These are phyloP conservation scores for Mycosarcoma maydis DNA, from an alignment of 1,284 basidiomycete genomes.

Conservation along the genomic window DNA sequence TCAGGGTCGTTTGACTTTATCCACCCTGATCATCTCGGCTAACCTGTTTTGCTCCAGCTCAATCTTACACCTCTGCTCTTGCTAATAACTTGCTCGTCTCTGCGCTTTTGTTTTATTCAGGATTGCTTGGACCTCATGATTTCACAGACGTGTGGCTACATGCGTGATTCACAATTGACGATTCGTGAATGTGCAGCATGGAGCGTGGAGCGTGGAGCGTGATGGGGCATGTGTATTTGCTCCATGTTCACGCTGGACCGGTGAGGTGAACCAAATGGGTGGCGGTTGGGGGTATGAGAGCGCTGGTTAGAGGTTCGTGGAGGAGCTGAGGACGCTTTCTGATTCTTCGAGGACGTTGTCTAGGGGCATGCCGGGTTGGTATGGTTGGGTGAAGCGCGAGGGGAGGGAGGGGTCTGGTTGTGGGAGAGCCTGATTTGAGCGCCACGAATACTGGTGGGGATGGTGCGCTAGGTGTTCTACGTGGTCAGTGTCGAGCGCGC, in stretches of 20 bases:
- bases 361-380: constrained; percentile 60
- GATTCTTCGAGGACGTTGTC: constrained; percentile 59
- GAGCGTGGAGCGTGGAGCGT: too few relatives aligned
- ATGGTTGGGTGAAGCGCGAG: constrained; percentile 49
- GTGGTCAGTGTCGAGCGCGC: neutral
- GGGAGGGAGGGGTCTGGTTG: too few relatives aligned
- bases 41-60: neutral
- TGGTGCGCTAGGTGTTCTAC: constrained; percentile 6
- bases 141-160: too few relatives aligned
- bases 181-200: too few relatives aligned
- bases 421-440: too few relatives aligned
- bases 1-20: constrained; percentile 30
- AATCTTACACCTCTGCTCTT: neutral
- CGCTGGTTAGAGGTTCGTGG: constrained; percentile 14
- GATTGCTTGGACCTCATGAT: too few relatives aligned
- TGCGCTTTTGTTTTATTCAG: neutral
- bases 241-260: too few relatives aligned
- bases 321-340: constrained; percentile 49
- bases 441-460: neutral
- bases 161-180: too few relatives aligned
- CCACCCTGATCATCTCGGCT: constrained; percentile 42
- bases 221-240: too few relatives aligned
- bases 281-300: too few relatives aligned
- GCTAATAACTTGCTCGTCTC: constrained; percentile 2
- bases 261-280: too few relatives aligned